These are phyloP conservation scores for Diaporthe humulicola DNA, from an alignment of 2,329 filamentous ascomycete genomes.

Conservation along the genomic window DNA sequence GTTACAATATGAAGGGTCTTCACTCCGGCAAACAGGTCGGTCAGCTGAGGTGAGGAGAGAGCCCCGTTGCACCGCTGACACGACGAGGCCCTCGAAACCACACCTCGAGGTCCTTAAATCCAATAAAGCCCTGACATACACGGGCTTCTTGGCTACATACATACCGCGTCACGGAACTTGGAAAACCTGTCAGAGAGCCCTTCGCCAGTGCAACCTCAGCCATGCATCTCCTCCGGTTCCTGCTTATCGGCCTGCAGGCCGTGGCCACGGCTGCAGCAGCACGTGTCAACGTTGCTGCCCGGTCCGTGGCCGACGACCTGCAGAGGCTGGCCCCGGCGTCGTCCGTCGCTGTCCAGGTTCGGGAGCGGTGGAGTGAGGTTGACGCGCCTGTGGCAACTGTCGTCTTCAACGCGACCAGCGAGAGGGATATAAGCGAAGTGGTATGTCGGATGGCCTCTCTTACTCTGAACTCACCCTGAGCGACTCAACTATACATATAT, in stretches of 20 bases:
- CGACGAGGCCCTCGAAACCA: background rate
- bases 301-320: slow-evolving; percentile 2
- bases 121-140: slow-evolving; percentile 3
- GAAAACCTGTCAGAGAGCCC: background rate
- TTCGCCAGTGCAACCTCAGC: background rate
- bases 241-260: background rate
- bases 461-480: background rate
- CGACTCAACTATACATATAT: too few relatives aligned
- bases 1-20: background rate
- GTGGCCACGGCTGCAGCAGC: background rate
- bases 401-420: slow-evolving; percentile 5
- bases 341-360: background rate
- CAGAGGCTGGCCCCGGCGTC: slow-evolving; percentile 5
- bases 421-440: background rate
- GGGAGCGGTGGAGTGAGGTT: slow-evolving; percentile 7
- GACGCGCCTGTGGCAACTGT: slow-evolving; percentile 1
- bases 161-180: background rate
- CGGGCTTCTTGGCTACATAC: slow-evolving; percentile 17
- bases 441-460: background rate
- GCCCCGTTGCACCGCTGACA: background rate
- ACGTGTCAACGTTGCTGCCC: background rate
- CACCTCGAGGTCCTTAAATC: background rate
- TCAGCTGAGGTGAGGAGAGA: background rate
- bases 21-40: background rate
- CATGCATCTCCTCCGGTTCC: slow-evolving; percentile 11